Conservation (phyloP, 805 yeast genomes). For the Groenewaldozyma salmanticensis region DNA sequence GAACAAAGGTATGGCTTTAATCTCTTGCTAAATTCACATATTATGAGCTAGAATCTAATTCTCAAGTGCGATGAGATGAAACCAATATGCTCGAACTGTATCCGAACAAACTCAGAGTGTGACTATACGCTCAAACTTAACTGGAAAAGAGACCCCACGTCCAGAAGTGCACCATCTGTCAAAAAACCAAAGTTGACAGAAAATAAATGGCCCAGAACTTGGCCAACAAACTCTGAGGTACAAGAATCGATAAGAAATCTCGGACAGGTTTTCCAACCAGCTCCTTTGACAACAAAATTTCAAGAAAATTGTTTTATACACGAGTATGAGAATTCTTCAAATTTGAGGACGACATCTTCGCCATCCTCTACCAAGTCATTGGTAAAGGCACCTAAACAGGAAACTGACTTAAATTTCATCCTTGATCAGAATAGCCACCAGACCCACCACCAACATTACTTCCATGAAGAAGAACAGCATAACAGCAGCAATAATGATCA, state of each 20-base stretch:
- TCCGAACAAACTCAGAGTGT: slow-evolving; percentile 37
- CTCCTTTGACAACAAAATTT: slow-evolving; percentile 9
- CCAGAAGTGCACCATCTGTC: neutral
- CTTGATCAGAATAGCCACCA: no score
- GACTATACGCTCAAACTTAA: slow-evolving; percentile 54
- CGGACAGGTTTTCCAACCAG: slow-evolving; percentile 10
- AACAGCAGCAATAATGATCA: no score
- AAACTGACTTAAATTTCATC: no score
- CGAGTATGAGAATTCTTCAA: slow-evolving; percentile 4
- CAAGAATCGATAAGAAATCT: slow-evolving; percentile 8
- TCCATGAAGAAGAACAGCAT: no score
- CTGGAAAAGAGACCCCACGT: slow-evolving; percentile 71
- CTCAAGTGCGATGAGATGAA: slow-evolving; percentile 61
- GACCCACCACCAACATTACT: no score
- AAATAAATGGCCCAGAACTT: slow-evolving; percentile 2
- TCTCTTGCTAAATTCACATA: no score
- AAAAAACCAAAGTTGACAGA: neutral
- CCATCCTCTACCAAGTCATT: no score
- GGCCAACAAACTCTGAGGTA: slow-evolving; percentile 7
- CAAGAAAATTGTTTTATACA: slow-evolving; percentile 7
- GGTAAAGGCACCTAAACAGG: no score
- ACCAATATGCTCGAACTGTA: slow-evolving; percentile 53
- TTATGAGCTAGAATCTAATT: no score
- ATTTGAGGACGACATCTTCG: no score
- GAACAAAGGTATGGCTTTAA: slow-evolving; percentile 12